Base-by-base conservation (phyloP, 805 yeast genomes). In the Kregervanrija delftensis region DNA sequence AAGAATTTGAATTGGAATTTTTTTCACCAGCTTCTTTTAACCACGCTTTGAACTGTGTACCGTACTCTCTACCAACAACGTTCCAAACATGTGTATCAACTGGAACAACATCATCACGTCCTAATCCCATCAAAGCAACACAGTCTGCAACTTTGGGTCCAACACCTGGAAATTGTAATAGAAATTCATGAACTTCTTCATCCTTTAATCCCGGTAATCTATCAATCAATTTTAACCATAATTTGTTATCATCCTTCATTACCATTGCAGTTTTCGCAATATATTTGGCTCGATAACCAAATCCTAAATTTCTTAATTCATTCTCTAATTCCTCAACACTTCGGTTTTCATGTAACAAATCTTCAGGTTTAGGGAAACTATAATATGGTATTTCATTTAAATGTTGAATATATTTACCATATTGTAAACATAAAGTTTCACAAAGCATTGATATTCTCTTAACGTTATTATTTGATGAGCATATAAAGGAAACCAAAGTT, bases 131-230 rank as follows among this genome's bases (percentile, higher is more conserved):
- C 38, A 93, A 68, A 51, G 95, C 82, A 12, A 93, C 93, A 61
- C 99, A 93, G 55, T 93, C 99, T 0, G 99, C 97, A 1, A 93
- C 98, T 65, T 93, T 93, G 0, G 98, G 98, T 0, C 99, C 99
- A 0, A 93, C 96, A 1, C 99, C 99, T 3, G 76, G 70, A 53
- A 85, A 83, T 49, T 75, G 71, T 50, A 83, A 68, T 36, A 93
- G 65, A 40, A 73, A 78, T 6, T 71, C 68, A 49, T 80, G 84
- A 33, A 63, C 57, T 2, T 82, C 81, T 38, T 55, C 59, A 10
- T 53, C 39, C 15, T 47, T 48, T 13, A 33, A 32, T 9, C 89
- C 65, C 49, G 83, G 40, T 31, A 38, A 11, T 4, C 30, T 15
- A 15, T 30, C 66, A 1, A 58, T 57, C 30, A 66, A 56, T n/a